phyloP scores from a whole-genome alignment of 2,329 filamentous ascomycete genomes.

The Fusarium ambrosium region DNA sequence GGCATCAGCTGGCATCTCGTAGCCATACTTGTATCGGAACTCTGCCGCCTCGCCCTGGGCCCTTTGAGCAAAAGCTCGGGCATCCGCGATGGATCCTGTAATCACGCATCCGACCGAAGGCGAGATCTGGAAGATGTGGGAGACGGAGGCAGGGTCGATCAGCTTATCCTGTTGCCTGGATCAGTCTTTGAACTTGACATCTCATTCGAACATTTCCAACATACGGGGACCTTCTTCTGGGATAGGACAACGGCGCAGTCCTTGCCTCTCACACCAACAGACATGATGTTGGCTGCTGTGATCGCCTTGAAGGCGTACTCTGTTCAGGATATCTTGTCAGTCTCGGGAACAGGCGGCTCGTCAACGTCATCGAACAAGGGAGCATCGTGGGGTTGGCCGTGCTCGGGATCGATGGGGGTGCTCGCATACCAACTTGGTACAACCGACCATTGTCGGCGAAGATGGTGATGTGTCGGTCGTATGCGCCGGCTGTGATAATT shows the following conservation, averaged over 20 bases:
- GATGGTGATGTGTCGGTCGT: constrained; percentile 99
- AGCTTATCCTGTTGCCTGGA: constrained; percentile 84
- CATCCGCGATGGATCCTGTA: constrained; percentile 98
- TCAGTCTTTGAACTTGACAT: constrained; percentile 35
- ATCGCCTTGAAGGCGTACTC: constrained; percentile 99
- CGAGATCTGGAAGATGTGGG: constrained; percentile 97
- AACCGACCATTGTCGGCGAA: constrained; percentile 98
- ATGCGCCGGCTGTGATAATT: constrained; percentile 72
- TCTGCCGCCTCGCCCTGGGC: constrained; percentile 96
- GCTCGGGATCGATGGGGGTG: constrained; percentile 9
- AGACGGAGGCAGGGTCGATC: constrained; percentile 96
- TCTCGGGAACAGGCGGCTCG: constrained; percentile 16
- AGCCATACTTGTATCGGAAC: constrained; percentile 98
- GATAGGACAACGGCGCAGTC: constrained; percentile 96
- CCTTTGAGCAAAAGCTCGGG: constrained; percentile 90
- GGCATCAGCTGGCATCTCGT: constrained; percentile 99
- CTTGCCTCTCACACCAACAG: constrained; percentile 95
- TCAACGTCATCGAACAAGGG: constrained; percentile 34
- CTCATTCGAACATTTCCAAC: constrained; percentile 50
- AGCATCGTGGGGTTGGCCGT: constrained; percentile 25
- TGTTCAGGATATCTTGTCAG: constrained; percentile 57
- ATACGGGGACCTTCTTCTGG: constrained; percentile 99
- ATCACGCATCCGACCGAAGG: constrained; percentile 98
- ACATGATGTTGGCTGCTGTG: constrained; percentile 99
- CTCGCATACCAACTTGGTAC: constrained; percentile 95